phyloP scores from a whole-genome alignment of 1,284 basidiomycete species.

The Cronartium quercuum region DNA sequence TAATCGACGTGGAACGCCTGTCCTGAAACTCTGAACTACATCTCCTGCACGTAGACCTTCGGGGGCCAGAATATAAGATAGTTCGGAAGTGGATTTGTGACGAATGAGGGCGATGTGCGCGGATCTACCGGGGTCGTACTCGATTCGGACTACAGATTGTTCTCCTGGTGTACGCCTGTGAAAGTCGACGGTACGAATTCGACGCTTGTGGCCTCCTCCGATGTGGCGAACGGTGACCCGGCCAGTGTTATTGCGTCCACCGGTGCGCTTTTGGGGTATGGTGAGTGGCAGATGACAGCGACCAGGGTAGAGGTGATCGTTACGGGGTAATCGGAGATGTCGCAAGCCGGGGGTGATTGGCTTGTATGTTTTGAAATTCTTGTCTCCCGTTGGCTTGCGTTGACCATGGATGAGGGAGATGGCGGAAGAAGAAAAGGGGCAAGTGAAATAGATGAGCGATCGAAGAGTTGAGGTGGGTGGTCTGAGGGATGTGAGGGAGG shows the following conservation, averaged over 20 bases:
- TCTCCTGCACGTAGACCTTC: conserved; percentile 84
- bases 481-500: no score
- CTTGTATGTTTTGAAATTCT: conserved; percentile 35
- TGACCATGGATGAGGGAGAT: conserved; percentile 9
- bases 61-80: conserved; percentile 83
- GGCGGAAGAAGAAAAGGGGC: not conserved
- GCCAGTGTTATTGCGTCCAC: conserved; percentile 74
- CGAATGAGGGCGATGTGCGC: conserved; percentile 87
- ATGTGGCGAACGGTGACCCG: conserved; percentile 79
- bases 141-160: conserved; percentile 84
- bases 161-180: conserved; percentile 66
- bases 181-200: conserved; percentile 84
- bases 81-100: conserved; percentile 47
- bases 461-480: no score
- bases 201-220: conserved; percentile 83
- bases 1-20: conserved; percentile 42
- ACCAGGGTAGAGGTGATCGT: conserved; percentile 75
- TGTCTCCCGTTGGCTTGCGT: conserved; percentile 24
- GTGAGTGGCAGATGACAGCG: conserved; percentile 78
- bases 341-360: conserved; percentile 56
- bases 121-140: conserved; percentile 90
- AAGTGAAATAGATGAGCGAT: not conserved
- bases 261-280: conserved; percentile 70
- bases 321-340: conserved; percentile 73
- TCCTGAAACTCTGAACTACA: conserved; percentile 76